Percentiles rank a stretch among this genome's conserved stretches.
Evolutionary conservation across 768 basidiomycete genomes (phyloP).

Genomic region (Collybia sordida): DNA sequence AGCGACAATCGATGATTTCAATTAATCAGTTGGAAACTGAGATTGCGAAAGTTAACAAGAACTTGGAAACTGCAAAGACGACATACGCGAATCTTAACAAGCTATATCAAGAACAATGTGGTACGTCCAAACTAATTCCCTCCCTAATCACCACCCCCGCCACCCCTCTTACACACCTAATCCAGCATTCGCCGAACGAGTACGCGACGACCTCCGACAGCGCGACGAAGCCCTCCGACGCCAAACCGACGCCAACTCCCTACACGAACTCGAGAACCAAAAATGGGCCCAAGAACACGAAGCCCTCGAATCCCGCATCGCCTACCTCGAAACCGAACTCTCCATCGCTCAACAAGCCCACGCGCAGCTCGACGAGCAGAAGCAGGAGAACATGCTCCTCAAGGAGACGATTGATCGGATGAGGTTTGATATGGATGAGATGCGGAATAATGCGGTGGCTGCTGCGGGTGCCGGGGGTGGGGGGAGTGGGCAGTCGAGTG

Average conservation of each 20-base stretch:
- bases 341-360: conserved; percentile 68
- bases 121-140: conserved; percentile 54
- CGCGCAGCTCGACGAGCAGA: conserved; percentile 82
- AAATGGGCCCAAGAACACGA: conserved; percentile 72
- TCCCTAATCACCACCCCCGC: not conserved
- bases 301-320: conserved; percentile 69
- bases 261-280: conserved; percentile 63
- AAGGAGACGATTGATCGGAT: conserved; percentile 97
- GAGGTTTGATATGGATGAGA: conserved; percentile 92
- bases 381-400: conserved; percentile 88
- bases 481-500: conserved; percentile 47
- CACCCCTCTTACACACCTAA: not conserved
- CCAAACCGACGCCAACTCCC: conserved; percentile 54
- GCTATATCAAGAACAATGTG: conserved; percentile 87
- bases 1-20: conserved; percentile 67
- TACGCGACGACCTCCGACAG: conserved; percentile 69
- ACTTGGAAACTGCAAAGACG: conserved; percentile 68
- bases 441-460: conserved; percentile 52
- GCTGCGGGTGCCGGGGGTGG: conserved; percentile 28
- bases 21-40: conserved; percentile 76
- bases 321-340: conserved; percentile 72
- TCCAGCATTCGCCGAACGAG: conserved; percentile 74
- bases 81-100: conserved; percentile 79
- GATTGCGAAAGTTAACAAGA: conserved; percentile 71
- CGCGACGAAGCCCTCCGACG: conserved; percentile 74